Evolutionary conservation across 495 filamentous ascomycete species (phyloP).

Genomic region (Lophiostoma macrostomum): DNA sequence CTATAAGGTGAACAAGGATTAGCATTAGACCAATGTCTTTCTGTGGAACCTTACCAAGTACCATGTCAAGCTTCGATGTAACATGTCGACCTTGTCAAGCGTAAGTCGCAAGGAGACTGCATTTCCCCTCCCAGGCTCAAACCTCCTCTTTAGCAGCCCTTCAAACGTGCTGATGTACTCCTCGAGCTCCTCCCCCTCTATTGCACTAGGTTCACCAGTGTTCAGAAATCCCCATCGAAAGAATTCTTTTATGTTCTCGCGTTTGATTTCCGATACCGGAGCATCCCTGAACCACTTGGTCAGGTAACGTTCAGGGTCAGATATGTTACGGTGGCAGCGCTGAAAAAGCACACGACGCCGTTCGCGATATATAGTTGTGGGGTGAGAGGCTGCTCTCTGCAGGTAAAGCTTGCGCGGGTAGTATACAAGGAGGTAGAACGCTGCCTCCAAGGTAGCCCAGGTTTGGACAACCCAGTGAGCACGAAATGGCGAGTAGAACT

Average conservation of each 20-base stretch:
- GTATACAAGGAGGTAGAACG: slow-evolving; percentile 56
- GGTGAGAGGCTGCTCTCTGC: slow-evolving; percentile 53
- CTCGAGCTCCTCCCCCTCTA: slow-evolving; percentile 56
- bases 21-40: not conserved
- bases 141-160: slow-evolving; percentile 43
- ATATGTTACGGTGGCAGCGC: slow-evolving; percentile 52
- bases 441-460: slow-evolving; percentile 43
- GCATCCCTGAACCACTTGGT: slow-evolving; percentile 62
- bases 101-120: slow-evolving; percentile 60
- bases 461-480: not conserved
- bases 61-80: slow-evolving; percentile 61
- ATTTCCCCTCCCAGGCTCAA: slow-evolving; percentile 51
- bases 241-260: slow-evolving; percentile 64
- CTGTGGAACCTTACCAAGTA: slow-evolving; percentile 49
- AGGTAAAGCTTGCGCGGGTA: slow-evolving; percentile 51
- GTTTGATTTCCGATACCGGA: slow-evolving; percentile 52
- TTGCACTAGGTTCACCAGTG: slow-evolving; percentile 34
- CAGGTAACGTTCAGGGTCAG: slow-evolving; percentile 56
- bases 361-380: slow-evolving; percentile 44
- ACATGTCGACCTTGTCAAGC: slow-evolving; percentile 57
- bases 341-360: slow-evolving; percentile 51
- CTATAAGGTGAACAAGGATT: slow-evolving; percentile 12
- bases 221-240: slow-evolving; percentile 60
- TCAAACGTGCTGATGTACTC: slow-evolving; percentile 53
- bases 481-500: slow-evolving; percentile 35